Evolutionary conservation across 129 eudicot species (phyloP), one percentile per base, ranked within the genome.

Genomic region (Artemisia tridentata): DNA sequence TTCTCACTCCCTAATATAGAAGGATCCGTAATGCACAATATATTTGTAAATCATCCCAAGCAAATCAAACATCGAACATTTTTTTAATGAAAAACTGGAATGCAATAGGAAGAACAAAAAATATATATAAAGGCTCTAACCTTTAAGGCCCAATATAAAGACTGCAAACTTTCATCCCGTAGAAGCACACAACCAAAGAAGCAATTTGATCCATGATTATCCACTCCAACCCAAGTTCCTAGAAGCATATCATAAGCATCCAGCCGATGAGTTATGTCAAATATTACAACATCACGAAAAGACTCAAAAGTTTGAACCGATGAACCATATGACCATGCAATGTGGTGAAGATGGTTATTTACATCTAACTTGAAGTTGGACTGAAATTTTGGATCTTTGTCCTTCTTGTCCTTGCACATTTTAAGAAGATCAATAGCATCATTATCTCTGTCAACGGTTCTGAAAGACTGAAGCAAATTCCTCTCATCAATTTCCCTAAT

Each of bases 181-280:
- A 91, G 72, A 54, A 91, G 95, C 65, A 78, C 84, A 66, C 90
- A 85, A 13, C 95, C 84, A 68, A 84, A 91, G 65, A 91, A 86
- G 71, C 95, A 88, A 74, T 82, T 75, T 3, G 52, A 43, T n/a
- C 95, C 95, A 85, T 88, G 82, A 80, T 80, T 91, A 72, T 91
- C 90, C 64, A 88, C 95, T 69, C 97, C 95, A 58, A 88, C 81
- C 90, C 95, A 91, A 41, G 85, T 77, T 50, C 97, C 95, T 21
- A 91, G 85, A 74, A 85, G 54, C 95, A 91, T 91, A 80, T 91
- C 97, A 80, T 85, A 88, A 49, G 95, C 88, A 81, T 91, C 95
- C 72, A 91, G 59, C 62, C 95, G 83, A 50, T 88, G 95, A 4
- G 95, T 86, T 29, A 92, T 87, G 74, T 91, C 97, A 75, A 91